phyloP scores from a whole-genome alignment of 2,329 filamentous ascomycete species.

The Apiospora rasikravindrae region DNA sequence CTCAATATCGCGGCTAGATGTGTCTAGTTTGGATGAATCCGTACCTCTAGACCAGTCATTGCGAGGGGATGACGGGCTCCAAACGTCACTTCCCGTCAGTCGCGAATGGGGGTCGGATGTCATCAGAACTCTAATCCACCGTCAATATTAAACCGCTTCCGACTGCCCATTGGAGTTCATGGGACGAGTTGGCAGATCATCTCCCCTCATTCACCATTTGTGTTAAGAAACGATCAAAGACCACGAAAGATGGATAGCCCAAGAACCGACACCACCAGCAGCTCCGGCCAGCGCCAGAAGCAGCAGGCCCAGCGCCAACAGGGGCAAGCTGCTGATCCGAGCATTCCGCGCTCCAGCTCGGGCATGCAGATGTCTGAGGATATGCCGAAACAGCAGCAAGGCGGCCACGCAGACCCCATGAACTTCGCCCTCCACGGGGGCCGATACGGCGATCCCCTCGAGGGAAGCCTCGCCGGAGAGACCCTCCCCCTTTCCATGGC shows the following conservation, averaged over 20 bases:
- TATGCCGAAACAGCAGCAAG: not conserved
- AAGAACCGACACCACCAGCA: not conserved
- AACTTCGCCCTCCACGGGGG: not conserved
- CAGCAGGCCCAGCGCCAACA: not conserved
- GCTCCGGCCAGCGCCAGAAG: not conserved
- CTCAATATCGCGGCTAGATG: not conserved
- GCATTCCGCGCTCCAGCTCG: not conserved
- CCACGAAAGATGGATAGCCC: not conserved
- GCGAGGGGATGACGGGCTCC: not conserved
- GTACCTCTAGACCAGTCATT: not conserved
- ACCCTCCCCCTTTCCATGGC: not conserved
- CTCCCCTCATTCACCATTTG: not conserved
- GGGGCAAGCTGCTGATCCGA: not conserved
- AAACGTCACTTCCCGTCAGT: not conserved
- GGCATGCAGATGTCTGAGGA: slow-evolving; percentile 10
- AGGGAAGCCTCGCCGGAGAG: not conserved
- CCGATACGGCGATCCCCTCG: not conserved
- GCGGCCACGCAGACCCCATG: not conserved
- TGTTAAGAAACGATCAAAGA: too few relatives aligned
- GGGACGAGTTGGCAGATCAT: not conserved
- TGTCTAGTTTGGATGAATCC: not conserved
- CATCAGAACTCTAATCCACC: not conserved
- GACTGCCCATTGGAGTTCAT: not conserved
- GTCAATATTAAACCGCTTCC: not conserved
- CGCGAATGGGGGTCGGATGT: not conserved